phyloP scores from a whole-genome alignment of 768 basidiomycete genomes.

The Phlegmacium glaucopus region DNA sequence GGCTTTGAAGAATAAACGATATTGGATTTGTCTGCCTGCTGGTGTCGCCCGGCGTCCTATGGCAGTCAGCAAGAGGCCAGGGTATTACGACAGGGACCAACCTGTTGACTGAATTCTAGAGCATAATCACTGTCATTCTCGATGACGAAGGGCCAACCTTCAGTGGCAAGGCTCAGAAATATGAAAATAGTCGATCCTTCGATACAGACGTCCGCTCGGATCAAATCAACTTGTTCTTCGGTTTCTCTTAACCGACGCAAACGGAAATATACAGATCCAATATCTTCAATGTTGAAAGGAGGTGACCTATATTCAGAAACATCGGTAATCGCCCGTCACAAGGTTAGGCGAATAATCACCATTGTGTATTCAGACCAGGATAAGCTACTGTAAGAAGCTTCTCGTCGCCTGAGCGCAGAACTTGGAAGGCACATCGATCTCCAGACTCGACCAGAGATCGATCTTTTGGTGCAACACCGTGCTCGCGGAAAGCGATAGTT shows the following conservation, averaged over 20 bases:
- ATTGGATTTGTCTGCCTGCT: slow-evolving; percentile 34
- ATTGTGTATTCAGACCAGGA: slow-evolving; percentile 80
- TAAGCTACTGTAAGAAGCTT: slow-evolving; percentile 82
- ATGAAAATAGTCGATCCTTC: slow-evolving; percentile 89
- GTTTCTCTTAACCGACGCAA: slow-evolving; percentile 41
- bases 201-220: slow-evolving; percentile 76
- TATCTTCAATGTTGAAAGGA: slow-evolving; percentile 88
- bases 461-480: slow-evolving; percentile 66
- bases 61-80: neutral
- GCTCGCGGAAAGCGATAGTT: slow-evolving; percentile 79
- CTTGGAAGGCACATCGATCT: slow-evolving; percentile 64
- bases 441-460: slow-evolving; percentile 62
- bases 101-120: slow-evolving; percentile 73
- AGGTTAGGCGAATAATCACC: slow-evolving; percentile 42
- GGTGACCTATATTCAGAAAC: slow-evolving; percentile 62
- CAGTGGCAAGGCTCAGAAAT: slow-evolving; percentile 60
- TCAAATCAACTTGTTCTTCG: slow-evolving; percentile 43
- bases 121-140: slow-evolving; percentile 83
- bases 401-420: slow-evolving; percentile 61
- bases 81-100: slow-evolving; percentile 25
- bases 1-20: slow-evolving; percentile 55
- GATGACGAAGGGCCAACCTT: slow-evolving; percentile 85
- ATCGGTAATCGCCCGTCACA: neutral
- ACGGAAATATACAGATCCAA: slow-evolving; percentile 79
- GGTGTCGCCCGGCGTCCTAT: slow-evolving; percentile 44